Percentiles rank a stretch among this genome's conserved stretches.
Evolutionary conservation across 768 basidiomycete species (phyloP).

Genomic region (Leucocoprinus birnbaumii): DNA sequence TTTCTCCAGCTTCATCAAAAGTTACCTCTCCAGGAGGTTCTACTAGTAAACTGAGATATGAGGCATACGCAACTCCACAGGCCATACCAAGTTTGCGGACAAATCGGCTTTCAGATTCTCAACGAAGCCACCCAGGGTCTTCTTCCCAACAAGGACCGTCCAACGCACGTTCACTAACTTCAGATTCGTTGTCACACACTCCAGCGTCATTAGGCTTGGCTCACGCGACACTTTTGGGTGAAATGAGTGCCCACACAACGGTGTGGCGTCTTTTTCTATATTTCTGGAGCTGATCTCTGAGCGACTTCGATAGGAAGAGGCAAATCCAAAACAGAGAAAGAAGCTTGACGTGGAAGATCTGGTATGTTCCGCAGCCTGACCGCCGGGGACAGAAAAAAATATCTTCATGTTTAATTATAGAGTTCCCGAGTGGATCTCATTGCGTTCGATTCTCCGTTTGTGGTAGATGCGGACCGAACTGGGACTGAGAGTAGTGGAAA

Average conservation of each 20-base stretch:
- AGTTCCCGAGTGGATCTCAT: conserved; percentile 56
- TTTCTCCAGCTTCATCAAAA: background rate
- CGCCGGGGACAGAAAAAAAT: background rate
- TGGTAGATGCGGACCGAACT: conserved; percentile 35
- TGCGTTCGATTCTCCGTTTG: conserved; percentile 69
- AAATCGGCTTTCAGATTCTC: conserved; percentile 26
- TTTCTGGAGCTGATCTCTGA: background rate
- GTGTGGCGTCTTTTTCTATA: background rate
- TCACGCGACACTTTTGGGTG: background rate
- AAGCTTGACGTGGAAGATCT: conserved; percentile 15
- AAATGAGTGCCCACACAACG: background rate
- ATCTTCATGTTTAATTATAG: conserved; percentile 17
- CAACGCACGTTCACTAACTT: background rate
- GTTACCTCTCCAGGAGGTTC: conserved; percentile 16
- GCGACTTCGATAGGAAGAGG: background rate
- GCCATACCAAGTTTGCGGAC: conserved; percentile 40
- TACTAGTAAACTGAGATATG: conserved; percentile 56
- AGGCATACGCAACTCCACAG: conserved; percentile 65
- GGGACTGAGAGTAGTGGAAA: conserved; percentile 15
- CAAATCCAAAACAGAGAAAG: background rate
- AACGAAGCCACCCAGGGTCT: conserved; percentile 28
- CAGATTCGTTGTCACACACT: conserved; percentile 14
- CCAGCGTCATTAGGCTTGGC: background rate
- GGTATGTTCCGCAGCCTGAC: conserved; percentile 14
- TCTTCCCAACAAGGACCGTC: conserved; percentile 27